Evolutionary conservation across 495 filamentous ascomycete species (phyloP).

Genomic region (Pyronema domesticum): DNA sequence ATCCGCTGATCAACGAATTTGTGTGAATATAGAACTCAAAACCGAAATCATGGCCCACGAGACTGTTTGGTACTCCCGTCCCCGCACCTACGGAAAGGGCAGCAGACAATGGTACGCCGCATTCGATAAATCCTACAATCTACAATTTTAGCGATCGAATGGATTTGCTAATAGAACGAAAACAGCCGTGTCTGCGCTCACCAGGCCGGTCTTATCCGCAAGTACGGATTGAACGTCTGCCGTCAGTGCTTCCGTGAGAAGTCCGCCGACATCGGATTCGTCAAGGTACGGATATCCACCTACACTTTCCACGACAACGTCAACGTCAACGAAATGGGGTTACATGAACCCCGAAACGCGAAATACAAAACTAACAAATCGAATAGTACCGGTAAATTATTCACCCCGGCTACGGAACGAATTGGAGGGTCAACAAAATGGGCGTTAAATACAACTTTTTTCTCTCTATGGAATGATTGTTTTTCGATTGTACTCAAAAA

Average conservation of each 20-base stretch:
- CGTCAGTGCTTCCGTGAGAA: constrained; percentile 99
- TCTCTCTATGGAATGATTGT: no score
- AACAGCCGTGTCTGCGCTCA: constrained; percentile 88
- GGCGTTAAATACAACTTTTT: no score
- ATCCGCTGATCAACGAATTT: not conserved
- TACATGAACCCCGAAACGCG: no score
- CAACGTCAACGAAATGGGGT: no score
- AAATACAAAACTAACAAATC: not conserved
- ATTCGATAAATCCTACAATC: constrained; percentile 9
- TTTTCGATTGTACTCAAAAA: no score
- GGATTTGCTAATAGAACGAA: not conserved
- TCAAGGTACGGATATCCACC: constrained; percentile 51
- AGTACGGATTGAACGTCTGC: constrained; percentile 98
- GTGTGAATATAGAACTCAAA: constrained; percentile 1
- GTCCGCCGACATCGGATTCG: constrained; percentile 84
- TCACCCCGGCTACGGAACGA: not conserved
- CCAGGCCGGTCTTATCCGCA: constrained; percentile 90
- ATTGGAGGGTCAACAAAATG: no score
- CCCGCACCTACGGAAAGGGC: constrained; percentile 91
- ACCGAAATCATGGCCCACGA: constrained; percentile 84
- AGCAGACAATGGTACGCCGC: constrained; percentile 62
- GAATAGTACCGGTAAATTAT: constrained; percentile 1
- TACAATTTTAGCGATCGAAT: not conserved
- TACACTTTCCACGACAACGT: not conserved
- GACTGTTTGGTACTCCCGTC: constrained; percentile 97